Evolutionary conservation across 1,284 basidiomycete species (phyloP).

Genomic region (Hypsizygus ulmarius): DNA sequence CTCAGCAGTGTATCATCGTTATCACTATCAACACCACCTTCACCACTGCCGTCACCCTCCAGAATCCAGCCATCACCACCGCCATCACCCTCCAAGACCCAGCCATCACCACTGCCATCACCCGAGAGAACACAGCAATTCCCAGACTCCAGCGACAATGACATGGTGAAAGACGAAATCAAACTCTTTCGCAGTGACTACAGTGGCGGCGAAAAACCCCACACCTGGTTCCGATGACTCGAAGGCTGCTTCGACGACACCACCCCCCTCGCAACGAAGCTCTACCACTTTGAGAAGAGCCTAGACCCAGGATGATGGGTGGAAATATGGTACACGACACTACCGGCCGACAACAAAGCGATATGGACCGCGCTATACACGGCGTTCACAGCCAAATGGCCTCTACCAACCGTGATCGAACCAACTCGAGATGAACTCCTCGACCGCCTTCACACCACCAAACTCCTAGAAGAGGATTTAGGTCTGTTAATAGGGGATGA

Average conservation of each 20-base stretch:
- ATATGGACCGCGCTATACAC: background rate
- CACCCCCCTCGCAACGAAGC: background rate
- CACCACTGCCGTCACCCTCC: background rate
- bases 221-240: slow-evolving; percentile 6
- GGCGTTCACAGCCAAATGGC: slow-evolving; percentile 3
- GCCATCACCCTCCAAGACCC: background rate
- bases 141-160: no score
- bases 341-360: background rate
- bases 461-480: background rate
- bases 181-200: background rate
- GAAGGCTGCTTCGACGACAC: slow-evolving; percentile 2
- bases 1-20: no score
- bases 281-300: slow-evolving; percentile 3
- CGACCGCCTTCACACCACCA: background rate
- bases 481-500: background rate
- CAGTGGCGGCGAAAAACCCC: background rate
- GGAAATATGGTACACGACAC: background rate
- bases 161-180: background rate
- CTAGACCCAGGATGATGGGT: slow-evolving; percentile 1
- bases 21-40: background rate
- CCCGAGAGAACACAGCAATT: no score
- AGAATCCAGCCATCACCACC: background rate
- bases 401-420: background rate
- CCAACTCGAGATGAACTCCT: slow-evolving; percentile 1
- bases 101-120: no score